Conservation (phyloP, 495 filamentous ascomycete species). For the Aspergillus ellipticus region DNA sequence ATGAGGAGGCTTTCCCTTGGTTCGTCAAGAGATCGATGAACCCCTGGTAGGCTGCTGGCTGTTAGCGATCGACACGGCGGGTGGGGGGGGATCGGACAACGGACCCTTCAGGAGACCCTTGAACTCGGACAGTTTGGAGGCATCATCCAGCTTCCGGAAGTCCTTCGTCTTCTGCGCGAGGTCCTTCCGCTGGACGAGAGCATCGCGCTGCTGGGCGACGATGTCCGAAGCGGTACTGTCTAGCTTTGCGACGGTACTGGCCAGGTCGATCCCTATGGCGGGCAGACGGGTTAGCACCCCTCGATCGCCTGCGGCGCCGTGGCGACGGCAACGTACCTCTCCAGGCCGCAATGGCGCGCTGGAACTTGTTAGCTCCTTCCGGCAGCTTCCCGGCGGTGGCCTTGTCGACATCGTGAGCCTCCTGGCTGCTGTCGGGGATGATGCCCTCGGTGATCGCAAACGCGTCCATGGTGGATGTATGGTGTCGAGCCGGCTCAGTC, state of each 20-base stretch:
- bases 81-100: neutral
- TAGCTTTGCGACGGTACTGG: constrained; percentile 77
- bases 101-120: constrained; percentile 85
- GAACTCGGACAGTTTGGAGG: constrained; percentile 78
- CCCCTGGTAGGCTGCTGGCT: constrained; percentile 75
- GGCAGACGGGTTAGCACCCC: constrained; percentile 24
- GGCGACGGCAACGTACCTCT: constrained; percentile 59
- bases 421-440: constrained; percentile 34
- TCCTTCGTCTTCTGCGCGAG: constrained; percentile 98
- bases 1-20: constrained; percentile 86
- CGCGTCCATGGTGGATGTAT: constrained; percentile 35
- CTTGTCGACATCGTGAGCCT: constrained; percentile 23
- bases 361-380: constrained; percentile 83
- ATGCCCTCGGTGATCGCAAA: constrained; percentile 44
- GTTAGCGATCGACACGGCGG: neutral
- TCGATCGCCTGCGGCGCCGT: neutral
- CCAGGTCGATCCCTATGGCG: constrained; percentile 76
- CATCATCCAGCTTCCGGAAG: constrained; percentile 91
- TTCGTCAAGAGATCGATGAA: constrained; percentile 96
- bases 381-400: constrained; percentile 28
- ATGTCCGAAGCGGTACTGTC: constrained; percentile 92
- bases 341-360: constrained; percentile 93
- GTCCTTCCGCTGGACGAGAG: constrained; percentile 91
- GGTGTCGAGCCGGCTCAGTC: neutral
- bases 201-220: constrained; percentile 84